Evolutionary conservation across 2,329 filamentous ascomycete genomes (phyloP).

Genomic region (Cadophora luteo-olivacea): DNA sequence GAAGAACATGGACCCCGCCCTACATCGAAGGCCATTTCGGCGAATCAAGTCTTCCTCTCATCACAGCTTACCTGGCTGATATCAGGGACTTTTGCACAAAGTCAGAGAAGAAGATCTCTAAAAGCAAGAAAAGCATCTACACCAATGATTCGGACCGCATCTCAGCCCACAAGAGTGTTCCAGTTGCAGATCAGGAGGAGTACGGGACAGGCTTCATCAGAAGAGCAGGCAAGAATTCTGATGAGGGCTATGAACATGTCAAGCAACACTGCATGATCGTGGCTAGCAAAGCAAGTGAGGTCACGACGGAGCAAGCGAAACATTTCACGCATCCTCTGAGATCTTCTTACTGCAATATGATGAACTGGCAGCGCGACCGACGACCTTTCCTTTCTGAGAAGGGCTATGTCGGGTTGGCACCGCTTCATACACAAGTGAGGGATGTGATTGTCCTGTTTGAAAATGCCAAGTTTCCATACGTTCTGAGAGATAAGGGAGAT

Average conservation of each 20-base stretch:
- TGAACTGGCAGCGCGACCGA: constrained; percentile 18
- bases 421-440: not conserved
- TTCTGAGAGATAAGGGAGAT: constrained; percentile 1
- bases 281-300: not conserved
- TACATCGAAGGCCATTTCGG: not conserved
- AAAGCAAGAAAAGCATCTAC: not conserved
- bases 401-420: constrained; percentile 19
- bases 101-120: constrained; percentile 11
- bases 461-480: constrained; percentile 20
- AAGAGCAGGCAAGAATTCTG: not conserved
- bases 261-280: not conserved
- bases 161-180: constrained; percentile 11
- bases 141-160: not conserved
- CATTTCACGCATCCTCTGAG: not conserved
- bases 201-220: constrained; percentile 18
- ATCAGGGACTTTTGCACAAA: not conserved
- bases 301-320: not conserved
- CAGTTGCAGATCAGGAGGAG: constrained; percentile 26
- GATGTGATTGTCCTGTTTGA: constrained; percentile 21
- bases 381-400: constrained; percentile 12
- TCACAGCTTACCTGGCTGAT: not conserved
- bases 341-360: constrained; percentile 19
- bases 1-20: constrained; percentile 8
- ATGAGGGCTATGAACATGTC: not conserved
- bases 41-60: not conserved